Evolutionary conservation across 805 yeast genomes (phyloP).

Genomic region (Candida fluviatilis): DNA sequence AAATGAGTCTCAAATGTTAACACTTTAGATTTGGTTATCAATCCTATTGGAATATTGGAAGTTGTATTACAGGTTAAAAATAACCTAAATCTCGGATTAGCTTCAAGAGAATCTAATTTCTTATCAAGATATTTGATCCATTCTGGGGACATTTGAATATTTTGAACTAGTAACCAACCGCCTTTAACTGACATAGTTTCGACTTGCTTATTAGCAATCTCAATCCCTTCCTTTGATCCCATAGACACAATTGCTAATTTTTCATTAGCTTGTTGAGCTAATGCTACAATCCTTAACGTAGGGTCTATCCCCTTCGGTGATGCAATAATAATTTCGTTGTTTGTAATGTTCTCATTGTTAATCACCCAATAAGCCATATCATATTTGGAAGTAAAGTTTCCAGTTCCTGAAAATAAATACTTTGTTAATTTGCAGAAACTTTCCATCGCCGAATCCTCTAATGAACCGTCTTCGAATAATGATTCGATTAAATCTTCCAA

Average conservation of each 20-base stretch:
- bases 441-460: slow-evolving; percentile 12
- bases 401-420: slow-evolving; percentile 23
- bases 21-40: slow-evolving; percentile 52
- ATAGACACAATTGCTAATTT: slow-evolving; percentile 51
- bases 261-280: slow-evolving; percentile 30
- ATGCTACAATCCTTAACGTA: slow-evolving; percentile 44
- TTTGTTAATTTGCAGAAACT: slow-evolving; percentile 14
- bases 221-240: slow-evolving; percentile 69
- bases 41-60: slow-evolving; percentile 48
- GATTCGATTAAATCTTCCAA: slow-evolving; percentile 12
- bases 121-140: slow-evolving; percentile 60
- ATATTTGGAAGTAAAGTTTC: slow-evolving; percentile 28
- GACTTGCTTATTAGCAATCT: slow-evolving; percentile 54
- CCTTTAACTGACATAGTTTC: slow-evolving; percentile 44
- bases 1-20: slow-evolving; percentile 60
- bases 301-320: slow-evolving; percentile 68
- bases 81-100: slow-evolving; percentile 43
- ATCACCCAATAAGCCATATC: slow-evolving; percentile 28
- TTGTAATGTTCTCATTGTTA: slow-evolving; percentile 9
- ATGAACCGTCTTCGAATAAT: slow-evolving; percentile 3
- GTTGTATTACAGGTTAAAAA: slow-evolving; percentile 60
- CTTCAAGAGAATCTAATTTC: slow-evolving; percentile 28
- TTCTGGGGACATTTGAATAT: slow-evolving; percentile 64
- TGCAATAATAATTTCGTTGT: slow-evolving; percentile 46
- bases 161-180: slow-evolving; percentile 74